Base-by-base conservation (phyloP, 108 stramenopile species). In the Aurantiochytrium sp. region DNA sequence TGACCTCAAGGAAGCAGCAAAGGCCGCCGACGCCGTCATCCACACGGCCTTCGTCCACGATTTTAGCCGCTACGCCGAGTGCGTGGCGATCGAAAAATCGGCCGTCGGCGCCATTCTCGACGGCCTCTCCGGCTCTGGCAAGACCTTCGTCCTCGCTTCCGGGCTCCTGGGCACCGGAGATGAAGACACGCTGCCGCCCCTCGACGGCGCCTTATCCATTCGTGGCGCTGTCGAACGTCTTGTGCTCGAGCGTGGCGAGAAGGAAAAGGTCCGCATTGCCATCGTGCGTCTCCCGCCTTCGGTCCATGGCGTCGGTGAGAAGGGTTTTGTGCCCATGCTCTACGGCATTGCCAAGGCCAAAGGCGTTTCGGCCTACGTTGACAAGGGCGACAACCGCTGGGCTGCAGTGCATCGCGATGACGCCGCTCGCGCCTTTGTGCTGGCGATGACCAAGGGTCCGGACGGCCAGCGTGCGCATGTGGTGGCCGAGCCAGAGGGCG, bases 31-130 rank as follows among this genome's bases (percentile, higher is more conserved):
- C 18, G 88, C 60, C 0, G 88, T 88, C 59, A 60, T 88, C 10
- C 88, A 88, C 58, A 88, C 88, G 19, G 88, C 60, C 10, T 88
- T 88, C 88, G 4, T 29, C 0, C 88, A 88, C 4, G 88, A 88
- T n/a, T 88, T 88, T 23, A 2, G 4, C 88, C 8, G 64, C 23
- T 88, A 69, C 25, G 59, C 23, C 59, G 58, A 60, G 59, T 29
- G 29, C 64, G 8, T 19, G 60, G 44, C 60, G 4, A 71, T 88
- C 19, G 88, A 88, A 0, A n/a, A 25, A 3, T 1, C n/a, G 60
- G 88, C 60, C 64, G 29, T 88, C 18, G 4, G 64, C 44, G 88
- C 88, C 1, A 60, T 88, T 60, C 60, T 60, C 19, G 64, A 71
- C 4, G 59, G 23, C 0, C 88, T 88, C 4, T 60, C 88, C 0